Evolutionary conservation across 768 basidiomycete species (phyloP).

Genomic region (Leccinum uliginosum): DNA sequence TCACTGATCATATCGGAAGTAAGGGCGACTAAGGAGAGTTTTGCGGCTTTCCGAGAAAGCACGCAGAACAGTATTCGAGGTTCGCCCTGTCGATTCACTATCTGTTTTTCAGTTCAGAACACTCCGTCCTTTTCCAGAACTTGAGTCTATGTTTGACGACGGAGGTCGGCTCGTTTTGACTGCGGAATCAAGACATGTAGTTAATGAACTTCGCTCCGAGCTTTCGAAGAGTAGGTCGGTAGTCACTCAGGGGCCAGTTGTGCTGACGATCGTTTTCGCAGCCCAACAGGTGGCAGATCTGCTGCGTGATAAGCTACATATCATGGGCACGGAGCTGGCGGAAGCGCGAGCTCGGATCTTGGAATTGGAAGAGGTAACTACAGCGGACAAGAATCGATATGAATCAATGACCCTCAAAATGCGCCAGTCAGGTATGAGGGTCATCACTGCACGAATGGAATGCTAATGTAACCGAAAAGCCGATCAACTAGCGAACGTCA

Average conservation of each 20-base stretch:
- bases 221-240: conserved; percentile 31
- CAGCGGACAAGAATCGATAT: conserved; percentile 20
- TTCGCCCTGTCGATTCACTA: conserved; percentile 7
- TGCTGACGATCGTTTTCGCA: conserved; percentile 18
- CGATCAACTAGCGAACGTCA: conserved; percentile 22
- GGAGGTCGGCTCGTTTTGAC: conserved; percentile 25
- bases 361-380: conserved; percentile 33
- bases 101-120: neutral
- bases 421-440: conserved; percentile 23
- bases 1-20: conserved; percentile 22
- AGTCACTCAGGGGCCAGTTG: neutral
- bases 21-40: conserved; percentile 22
- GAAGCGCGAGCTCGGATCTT: conserved; percentile 37
- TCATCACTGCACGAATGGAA: neutral
- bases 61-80: conserved; percentile 24
- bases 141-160: conserved; percentile 27
- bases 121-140: conserved; percentile 14
- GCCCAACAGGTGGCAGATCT: conserved; percentile 48
- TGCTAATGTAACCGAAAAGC: conserved; percentile 16
- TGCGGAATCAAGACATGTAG: conserved; percentile 24
- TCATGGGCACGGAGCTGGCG: conserved; percentile 38
- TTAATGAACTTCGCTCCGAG: conserved; percentile 34
- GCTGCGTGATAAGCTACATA: conserved; percentile 43
- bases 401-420: conserved; percentile 20
- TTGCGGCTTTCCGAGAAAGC: conserved; percentile 21